Evolutionary conservation across 176 grass and related monocot genomes (phyloP), one percentile per base, ranked within the genome.

Genomic region (Areca catechu): DNA sequence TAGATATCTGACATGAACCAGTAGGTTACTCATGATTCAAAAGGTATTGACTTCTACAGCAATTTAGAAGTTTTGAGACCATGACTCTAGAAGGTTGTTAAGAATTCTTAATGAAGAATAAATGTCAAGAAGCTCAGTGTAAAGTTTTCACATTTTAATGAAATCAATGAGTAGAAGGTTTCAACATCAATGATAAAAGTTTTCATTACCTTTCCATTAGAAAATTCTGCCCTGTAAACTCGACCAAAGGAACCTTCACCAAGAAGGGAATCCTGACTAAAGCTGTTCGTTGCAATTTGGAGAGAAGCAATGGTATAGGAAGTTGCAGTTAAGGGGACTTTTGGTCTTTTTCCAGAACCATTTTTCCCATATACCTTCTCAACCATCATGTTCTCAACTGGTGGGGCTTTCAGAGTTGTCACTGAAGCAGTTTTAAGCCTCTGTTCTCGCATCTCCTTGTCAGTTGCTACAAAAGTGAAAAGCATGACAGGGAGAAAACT

Each of bases 191-290:
- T 43, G 22, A 67, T 56, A 51, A 60, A 16, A 68, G 0, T 58
- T 43, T 43, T 43, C 34, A 50, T 43, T 69, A 97, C 92, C 92
- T 90, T 81, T 18, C 86, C 92, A 82, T 85, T 81, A 57, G 86
- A 69, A 84, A 91, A 88, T 51, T 87, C 77, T 64, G 83, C 92
- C 90, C 81, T 81, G 78, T 90, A 91, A 82, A 91, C 86, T 67
- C 78, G 81, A 37, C 92, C 92, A 66, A 74, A 71, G 69, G 80
- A 78, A 60, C 92, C 92, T 80, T 86, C 80, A 23, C 92, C 92
- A 20, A 97, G 74, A 78, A 97, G 83, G 28, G 56, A 68, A 71
- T 90, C 80, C 74, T 83, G 75, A 72, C 74, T 90, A 66, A 86
- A 97, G 75, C 90, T 71, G 66, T 63, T 87, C 28, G 92, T 97